Base-by-base conservation (phyloP, 305 asterid species). In the Fraxinus ornus region DNA sequence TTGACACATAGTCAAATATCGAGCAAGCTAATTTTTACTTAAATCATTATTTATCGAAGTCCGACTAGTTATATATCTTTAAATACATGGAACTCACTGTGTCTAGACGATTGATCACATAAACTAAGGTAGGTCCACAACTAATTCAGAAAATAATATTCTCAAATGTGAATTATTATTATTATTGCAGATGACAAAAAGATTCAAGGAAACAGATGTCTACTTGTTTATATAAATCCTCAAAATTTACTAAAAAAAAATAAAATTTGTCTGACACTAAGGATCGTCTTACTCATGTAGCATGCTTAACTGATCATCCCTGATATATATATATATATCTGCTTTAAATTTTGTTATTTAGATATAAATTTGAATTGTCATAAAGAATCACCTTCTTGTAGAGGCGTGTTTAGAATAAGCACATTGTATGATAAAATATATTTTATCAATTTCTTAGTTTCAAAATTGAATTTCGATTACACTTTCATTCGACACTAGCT, bases 161-260 rank as follows among this genome's bases (percentile, higher is more conserved):
- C 57, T 47, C 1, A 47, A 9, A 41, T 1, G 75, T 79, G 77
- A 44, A 75, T 79, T 75, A 66, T 76, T 79, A 71, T 64, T 64
- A 82, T 76, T 33, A 75, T 60, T 73, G 77, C 5, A 68, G 78
- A 75, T 82, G 75, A 79, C 85, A 81, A 74, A 81, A 78, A 77
- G 78, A 36, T 60, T 52, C 74, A 41, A 76, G 75, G 74, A 70
- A 80, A 73, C 64, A 72, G 62, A 77, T 15, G 76, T 60, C 74
- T 55, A 55, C 19, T 55, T 55, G 22, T 55, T 55, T n/a, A n/a
- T 17, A 55, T 55, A n/a, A n/a, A 55, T 55, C 9, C 26, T 55
- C 66, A 55, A 1, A 4, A 55, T 55, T 17, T 6, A 55, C 66
- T 78, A 81, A 76, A 79, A 37, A n/a, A 28, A 37, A 37, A 39